Conservation (phyloP, 495 filamentous ascomycete species). For the Cairneyella variabilis region DNA sequence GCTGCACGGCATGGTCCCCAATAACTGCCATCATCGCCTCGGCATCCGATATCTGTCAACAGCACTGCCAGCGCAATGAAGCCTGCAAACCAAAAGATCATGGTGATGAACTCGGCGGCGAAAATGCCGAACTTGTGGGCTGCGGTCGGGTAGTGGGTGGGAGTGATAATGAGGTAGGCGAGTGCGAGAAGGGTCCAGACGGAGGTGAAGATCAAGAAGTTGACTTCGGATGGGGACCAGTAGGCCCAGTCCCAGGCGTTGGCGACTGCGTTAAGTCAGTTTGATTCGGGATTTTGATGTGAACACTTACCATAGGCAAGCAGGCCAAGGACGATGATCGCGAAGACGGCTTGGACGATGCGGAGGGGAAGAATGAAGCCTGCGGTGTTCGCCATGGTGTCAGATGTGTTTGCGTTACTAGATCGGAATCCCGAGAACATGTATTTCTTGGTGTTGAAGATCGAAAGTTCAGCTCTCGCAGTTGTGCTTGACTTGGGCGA, state of each 20-base stretch:
- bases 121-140: conserved; percentile 60
- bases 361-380: conserved; percentile 59
- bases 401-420: neutral
- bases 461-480: too few species aligned
- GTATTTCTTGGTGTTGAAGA: too few species aligned
- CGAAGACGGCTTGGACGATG: conserved; percentile 58
- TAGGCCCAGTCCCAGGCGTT: conserved; percentile 16
- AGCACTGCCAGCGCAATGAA: conserved; percentile 69
- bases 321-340: conserved; percentile 67
- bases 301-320: conserved; percentile 61
- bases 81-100: conserved; percentile 85
- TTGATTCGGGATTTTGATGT: neutral
- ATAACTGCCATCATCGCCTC: conserved; percentile 26
- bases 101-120: conserved; percentile 65
- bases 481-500: too few species aligned
- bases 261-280: conserved; percentile 26
- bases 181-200: conserved; percentile 70
- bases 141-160: conserved; percentile 51
- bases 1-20: conserved; percentile 40
- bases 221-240: conserved; percentile 45
- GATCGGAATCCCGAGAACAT: neutral
- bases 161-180: conserved; percentile 60
- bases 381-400: neutral
- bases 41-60: conserved; percentile 38
- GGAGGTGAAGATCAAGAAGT: conserved; percentile 71